Percentiles rank a stretch among this genome's conserved stretches.
Evolutionary conservation across 768 basidiomycete species (phyloP).

Genomic region (Rhizopogon salebrosus): DNA sequence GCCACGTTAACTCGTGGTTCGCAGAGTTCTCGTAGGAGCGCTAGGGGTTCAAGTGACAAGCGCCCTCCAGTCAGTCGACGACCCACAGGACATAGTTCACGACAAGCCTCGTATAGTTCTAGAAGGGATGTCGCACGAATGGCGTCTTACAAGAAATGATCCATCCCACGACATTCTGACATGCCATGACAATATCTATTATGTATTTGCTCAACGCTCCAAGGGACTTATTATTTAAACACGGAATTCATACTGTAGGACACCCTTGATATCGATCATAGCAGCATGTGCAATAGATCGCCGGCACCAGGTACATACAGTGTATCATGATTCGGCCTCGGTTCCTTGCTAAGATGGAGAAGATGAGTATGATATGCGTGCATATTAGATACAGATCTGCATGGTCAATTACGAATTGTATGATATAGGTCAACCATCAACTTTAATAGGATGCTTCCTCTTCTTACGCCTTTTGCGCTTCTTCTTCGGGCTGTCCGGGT

Average conservation of each 20-base stretch:
- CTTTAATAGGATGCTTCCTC: conserved; percentile 33
- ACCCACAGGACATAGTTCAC: conserved; percentile 11
- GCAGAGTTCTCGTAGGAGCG: conserved; percentile 7
- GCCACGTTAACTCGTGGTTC: conserved; percentile 5
- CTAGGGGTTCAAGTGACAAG: conserved; percentile 5
- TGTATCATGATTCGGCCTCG: background rate
- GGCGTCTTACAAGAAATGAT: background rate
- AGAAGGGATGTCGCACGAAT: conserved; percentile 5
- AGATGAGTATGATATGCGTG: background rate
- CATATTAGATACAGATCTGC: background rate
- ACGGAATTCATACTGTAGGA: conserved; percentile 1
- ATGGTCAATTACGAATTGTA: background rate
- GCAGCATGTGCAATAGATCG: background rate
- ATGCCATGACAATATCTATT: background rate
- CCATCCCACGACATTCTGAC: background rate
- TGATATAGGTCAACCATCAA: background rate
- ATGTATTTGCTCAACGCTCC: background rate
- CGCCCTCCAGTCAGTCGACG: conserved; percentile 13
- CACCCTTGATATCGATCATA: background rate
- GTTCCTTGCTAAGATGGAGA: background rate
- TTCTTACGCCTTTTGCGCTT: conserved; percentile 50
- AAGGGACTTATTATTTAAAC: conserved; percentile 5
- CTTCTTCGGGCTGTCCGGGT: conserved; percentile 38
- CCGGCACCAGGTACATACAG: background rate
- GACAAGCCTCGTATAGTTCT: conserved; percentile 14